phyloP scores from a whole-genome alignment of 768 basidiomycete genomes.

The Lactarius sanguifluus region DNA sequence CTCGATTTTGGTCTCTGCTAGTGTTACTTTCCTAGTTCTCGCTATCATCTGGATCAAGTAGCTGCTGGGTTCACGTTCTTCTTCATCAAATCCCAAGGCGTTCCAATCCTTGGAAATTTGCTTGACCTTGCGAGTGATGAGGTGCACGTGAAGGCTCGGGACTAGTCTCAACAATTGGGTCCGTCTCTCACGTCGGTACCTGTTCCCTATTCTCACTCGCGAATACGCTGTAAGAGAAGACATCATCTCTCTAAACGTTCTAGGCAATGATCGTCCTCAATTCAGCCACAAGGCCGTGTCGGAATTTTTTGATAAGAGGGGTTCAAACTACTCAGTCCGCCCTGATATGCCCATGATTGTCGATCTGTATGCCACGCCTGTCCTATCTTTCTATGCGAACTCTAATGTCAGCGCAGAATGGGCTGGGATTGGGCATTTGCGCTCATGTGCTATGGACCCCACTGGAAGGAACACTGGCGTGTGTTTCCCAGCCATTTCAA shows the following conservation, averaged over 20 bases:
- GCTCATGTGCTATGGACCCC: slow-evolving; percentile 30
- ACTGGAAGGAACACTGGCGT: slow-evolving; percentile 32
- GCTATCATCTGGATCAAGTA: slow-evolving; percentile 22
- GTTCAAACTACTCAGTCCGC: slow-evolving; percentile 33
- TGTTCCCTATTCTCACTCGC: neutral
- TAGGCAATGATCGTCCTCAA: slow-evolving; percentile 31
- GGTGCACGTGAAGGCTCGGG: slow-evolving; percentile 27
- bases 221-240: slow-evolving; percentile 22
- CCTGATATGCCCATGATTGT: slow-evolving; percentile 31
- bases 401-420: slow-evolving; percentile 26
- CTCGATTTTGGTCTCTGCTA: slow-evolving; percentile 6
- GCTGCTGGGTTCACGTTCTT: slow-evolving; percentile 6
- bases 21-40: slow-evolving; percentile 13
- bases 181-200: neutral
- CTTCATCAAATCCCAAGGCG: slow-evolving; percentile 29
- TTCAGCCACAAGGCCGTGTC: slow-evolving; percentile 28
- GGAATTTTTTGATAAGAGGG: slow-evolving; percentile 32
- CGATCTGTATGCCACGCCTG: slow-evolving; percentile 26
- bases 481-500: slow-evolving; percentile 31
- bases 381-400: too few species aligned
- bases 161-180: slow-evolving; percentile 34
- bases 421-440: slow-evolving; percentile 32
- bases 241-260: slow-evolving; percentile 26
- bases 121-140: slow-evolving; percentile 31
- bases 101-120: slow-evolving; percentile 33